Evolutionary conservation across 208 protist genomes (phyloP), one percentile per base, ranked within the genome.

Genomic region (Blechomonas ayalai): DNA sequence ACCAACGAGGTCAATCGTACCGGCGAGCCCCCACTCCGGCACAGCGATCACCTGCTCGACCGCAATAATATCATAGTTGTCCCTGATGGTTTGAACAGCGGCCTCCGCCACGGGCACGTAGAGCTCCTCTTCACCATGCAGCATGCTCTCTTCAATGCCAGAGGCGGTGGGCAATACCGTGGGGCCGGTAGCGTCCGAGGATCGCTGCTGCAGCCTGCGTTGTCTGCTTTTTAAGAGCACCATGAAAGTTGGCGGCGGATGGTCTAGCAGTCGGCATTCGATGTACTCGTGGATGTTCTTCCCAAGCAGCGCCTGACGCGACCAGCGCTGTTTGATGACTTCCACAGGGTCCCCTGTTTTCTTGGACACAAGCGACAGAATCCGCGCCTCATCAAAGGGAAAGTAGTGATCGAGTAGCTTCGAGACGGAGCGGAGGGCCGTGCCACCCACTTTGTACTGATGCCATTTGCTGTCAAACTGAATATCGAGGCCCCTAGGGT

Each of bases 231-330:
- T 22, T 38, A 85, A 22, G 10, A 90, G 45, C 31, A 81, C 37
- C 40, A 61, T 64, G 49, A 78, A 82, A 1, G 73, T 56, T 28
- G 83, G 83, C 26, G 78, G 74, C 25, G 83, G 83, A 16, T 73
- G 50, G 16, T 73, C 62, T 23, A 75, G 60, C 7, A 92, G 66
- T 23, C 59, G 67, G 46, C 59, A 73, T 43, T 92, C 84, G 56
- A 92, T 90, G 43, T 81, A 90, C 58, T 72, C 77, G 57, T 92
- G 84, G 13, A 92, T 65, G 52, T 92, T 92, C 48, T 88, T 87
- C n/a, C 84, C 84, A 10, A 92, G 64, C n/a, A 92, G 59, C 35
- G 80, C 80, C 60, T 90, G 79, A 4, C 73, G 61, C 24, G 38
- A 57, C 81, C 84, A 92, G 25, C 58, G 49, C 2, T 45, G 49